Conservation (phyloP, 352 stramenopile genomes). For the Saprolegnia parasitica region DNA sequence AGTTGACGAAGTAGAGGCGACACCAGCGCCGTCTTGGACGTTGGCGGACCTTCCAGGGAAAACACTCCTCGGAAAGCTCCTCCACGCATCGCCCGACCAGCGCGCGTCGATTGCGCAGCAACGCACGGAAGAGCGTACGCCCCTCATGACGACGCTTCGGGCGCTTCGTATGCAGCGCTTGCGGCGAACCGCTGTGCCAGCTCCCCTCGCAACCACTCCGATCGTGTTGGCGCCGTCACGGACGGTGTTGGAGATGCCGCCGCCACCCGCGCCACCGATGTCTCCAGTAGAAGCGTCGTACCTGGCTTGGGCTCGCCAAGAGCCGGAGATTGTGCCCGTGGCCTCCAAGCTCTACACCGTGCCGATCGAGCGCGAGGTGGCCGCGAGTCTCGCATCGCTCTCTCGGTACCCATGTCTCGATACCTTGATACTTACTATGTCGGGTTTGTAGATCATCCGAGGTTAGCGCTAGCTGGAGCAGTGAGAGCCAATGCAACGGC, state of each 20-base stretch:
- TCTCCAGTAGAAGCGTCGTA: background rate
- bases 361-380: background rate
- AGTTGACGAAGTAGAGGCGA: background rate
- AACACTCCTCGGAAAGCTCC: constrained; percentile 25
- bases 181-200: background rate
- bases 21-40: background rate
- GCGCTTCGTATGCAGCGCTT: constrained; percentile 4
- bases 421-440: background rate
- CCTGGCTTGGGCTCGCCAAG: too few relatives aligned
- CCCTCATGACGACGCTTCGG: constrained; percentile 5
- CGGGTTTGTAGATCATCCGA: background rate
- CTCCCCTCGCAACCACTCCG: background rate
- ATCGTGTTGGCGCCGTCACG: background rate
- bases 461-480: background rate
- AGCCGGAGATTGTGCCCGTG: background rate
- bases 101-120: background rate
- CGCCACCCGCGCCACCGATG: constrained; percentile 2
- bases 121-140: background rate
- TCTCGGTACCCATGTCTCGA: background rate
- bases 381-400: background rate
- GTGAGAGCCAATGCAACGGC: background rate
- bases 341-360: constrained; percentile 7
- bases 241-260: background rate
- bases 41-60: constrained; percentile 19
- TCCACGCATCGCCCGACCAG: constrained; percentile 12